Evolutionary conservation across 306 rosid genomes (phyloP), one percentile per base, ranked within the genome.

Genomic region (Ochetophila trinervis): DNA sequence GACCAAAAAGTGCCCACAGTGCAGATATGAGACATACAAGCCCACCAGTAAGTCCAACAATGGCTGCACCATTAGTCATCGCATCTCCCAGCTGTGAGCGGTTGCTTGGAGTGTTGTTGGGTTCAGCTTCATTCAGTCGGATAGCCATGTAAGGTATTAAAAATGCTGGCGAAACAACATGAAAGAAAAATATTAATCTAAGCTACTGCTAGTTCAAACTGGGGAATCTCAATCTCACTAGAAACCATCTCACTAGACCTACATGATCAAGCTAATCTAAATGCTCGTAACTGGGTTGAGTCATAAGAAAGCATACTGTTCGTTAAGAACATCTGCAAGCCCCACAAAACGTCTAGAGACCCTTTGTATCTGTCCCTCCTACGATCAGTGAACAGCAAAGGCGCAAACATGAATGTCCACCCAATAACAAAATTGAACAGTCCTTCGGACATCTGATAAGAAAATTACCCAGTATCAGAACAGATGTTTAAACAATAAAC

Each of bases 141-240:
- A 89, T 87, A 68, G 98, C 96, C 98, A 92, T 89, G 78, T 92
- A 92, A 27, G 96, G 95, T 78, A 92, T 89, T 71, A 92, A 75
- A 80, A 92, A 87, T 63, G 95, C 96, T 89, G 87, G 65, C 62
- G 62, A 59, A n/a, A 32, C 65, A 78, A 19, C 63, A 78, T 37
- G n/a, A 65, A 36, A 32, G 17, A 55, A 21, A 73, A 54, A 1
- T 17, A 44, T 18, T 0, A 4, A 6, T 5, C 23, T 23, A 23
- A 42, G 63, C 21, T 30, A 10, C 48, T 45, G 20, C 54, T 44
- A 18, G 60, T 53, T 70, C 36, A 32, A 53, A 17, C 24, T 37
- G 13, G 53, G 50, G 8, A 59, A 30, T 53, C 47, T 34, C 32
- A 32, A 51, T 11, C 59, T 49, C 17, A 52, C 32, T 62, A 51